phyloP scores from a whole-genome alignment of 768 basidiomycete genomes.

The Pisolithus sp. region DNA sequence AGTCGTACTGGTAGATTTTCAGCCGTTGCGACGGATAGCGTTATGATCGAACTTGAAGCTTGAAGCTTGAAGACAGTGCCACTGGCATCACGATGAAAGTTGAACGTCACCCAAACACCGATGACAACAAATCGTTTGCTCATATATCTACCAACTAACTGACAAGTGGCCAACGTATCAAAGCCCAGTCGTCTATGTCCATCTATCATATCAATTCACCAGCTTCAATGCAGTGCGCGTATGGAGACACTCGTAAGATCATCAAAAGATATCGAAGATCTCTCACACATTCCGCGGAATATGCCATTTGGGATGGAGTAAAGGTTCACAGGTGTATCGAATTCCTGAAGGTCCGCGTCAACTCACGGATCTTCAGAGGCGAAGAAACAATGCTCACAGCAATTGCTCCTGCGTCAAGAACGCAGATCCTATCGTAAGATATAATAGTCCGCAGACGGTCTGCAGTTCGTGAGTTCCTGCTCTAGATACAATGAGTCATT shows the following conservation, averaged over 20 bases:
- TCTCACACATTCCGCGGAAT: constrained; percentile 83
- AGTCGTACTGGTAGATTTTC: too few species aligned
- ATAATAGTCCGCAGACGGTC: constrained; percentile 87
- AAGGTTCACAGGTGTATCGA: constrained; percentile 69
- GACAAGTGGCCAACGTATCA: too few species aligned
- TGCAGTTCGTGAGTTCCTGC: constrained; percentile 17
- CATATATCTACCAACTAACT: too few species aligned
- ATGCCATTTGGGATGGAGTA: constrained; percentile 55
- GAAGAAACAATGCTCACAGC: constrained; percentile 40
- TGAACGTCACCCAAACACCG: too few species aligned
- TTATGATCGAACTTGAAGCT: too few species aligned
- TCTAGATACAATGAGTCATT: not conserved
- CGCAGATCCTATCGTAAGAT: constrained; percentile 82
- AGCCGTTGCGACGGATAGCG: too few species aligned
- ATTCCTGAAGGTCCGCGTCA: constrained; percentile 46
- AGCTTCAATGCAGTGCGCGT: not conserved
- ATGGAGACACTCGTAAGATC: constrained; percentile 48
- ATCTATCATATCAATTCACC: too few species aligned
- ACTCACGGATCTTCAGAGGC: not conserved
- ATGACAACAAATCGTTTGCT: too few species aligned
- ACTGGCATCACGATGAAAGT: too few species aligned
- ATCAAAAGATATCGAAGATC: constrained; percentile 65
- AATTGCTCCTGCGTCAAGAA: constrained; percentile 75
- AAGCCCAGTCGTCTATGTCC: too few species aligned
- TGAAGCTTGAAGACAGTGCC: too few species aligned